Percentiles rank a stretch among this genome's conserved stretches.
Conservation (phyloP, 331 rosid species). For the Saraca asoca region DNA sequence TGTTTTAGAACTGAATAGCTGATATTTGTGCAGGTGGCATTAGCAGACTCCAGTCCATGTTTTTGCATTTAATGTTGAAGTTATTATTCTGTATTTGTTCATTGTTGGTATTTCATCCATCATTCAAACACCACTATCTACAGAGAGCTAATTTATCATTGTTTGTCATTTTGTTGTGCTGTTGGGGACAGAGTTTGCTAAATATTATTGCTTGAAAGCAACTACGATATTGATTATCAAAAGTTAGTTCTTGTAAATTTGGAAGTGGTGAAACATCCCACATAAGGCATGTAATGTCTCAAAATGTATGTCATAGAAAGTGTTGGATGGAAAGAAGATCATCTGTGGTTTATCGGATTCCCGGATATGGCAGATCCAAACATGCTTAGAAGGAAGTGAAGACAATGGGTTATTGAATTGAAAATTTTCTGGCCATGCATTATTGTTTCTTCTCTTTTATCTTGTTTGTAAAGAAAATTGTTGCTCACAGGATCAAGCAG, state of each 20-base stretch:
- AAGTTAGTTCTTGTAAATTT: background rate
- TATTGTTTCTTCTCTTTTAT: background rate
- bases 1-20: background rate
- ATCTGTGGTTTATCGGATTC: background rate
- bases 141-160: no score
- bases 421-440: background rate
- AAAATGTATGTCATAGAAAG: background rate
- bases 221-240: background rate
- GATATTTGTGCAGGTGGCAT: background rate
- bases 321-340: constrained; percentile 10
- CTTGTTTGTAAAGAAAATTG: background rate
- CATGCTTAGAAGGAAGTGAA: background rate
- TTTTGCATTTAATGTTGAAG: background rate
- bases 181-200: background rate
- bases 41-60: background rate
- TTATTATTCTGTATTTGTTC: background rate
- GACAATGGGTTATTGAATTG: background rate
- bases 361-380: background rate
- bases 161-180: background rate
- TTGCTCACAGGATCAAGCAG: background rate
- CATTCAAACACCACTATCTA: background rate
- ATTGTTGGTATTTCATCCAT: background rate
- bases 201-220: background rate
- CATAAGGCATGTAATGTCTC: constrained; percentile 1
- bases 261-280: background rate